Conservation (phyloP, 2,329 filamentous ascomycete species). For the Podosphaera aphanis region DNA sequence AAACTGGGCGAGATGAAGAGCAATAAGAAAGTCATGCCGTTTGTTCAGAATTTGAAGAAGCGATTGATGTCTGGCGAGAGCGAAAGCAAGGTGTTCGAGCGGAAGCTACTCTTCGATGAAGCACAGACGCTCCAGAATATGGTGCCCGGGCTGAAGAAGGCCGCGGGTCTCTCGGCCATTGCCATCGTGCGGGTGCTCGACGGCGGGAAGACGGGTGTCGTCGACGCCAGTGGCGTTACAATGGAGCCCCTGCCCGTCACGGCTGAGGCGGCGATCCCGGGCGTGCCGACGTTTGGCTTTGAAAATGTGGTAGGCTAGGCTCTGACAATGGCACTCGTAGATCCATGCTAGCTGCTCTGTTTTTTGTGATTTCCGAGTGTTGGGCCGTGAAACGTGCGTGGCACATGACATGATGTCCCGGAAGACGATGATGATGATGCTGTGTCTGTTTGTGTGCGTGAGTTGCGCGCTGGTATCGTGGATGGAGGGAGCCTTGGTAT, state of each 20-base stretch:
- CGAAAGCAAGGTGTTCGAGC: constrained; percentile 47
- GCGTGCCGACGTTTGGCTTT: constrained; percentile 61
- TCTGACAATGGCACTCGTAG: too few species aligned
- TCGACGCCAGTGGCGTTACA: constrained; percentile 26
- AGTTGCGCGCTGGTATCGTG: too few species aligned
- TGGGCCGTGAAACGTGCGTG: too few species aligned
- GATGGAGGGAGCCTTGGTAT: too few species aligned
- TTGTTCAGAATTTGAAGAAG: constrained; percentile 70
- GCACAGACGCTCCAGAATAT: constrained; percentile 51
- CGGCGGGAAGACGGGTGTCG: constrained; percentile 40
- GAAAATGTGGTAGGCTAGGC: too few species aligned
- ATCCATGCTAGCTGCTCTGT: too few species aligned
- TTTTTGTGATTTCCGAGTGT: too few species aligned
- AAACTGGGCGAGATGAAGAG: constrained; percentile 70
- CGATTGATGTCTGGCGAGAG: constrained; percentile 50
- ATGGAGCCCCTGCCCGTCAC: constrained; percentile 29
- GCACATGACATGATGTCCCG: too few species aligned
- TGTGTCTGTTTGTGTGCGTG: too few species aligned
- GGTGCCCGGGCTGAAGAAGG: constrained; percentile 55
- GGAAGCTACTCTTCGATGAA: constrained; percentile 76
- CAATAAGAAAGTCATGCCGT: constrained; percentile 97
- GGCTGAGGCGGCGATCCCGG: constrained; percentile 59
- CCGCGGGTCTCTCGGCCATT: constrained; percentile 44
- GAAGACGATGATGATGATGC: too few species aligned
- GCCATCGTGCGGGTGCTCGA: constrained; percentile 51